Evolutionary conservation across 192 early-diverging fungal species (phyloP), one percentile per base, ranked within the genome.

Genomic region (Backusella psychrophila): DNA sequence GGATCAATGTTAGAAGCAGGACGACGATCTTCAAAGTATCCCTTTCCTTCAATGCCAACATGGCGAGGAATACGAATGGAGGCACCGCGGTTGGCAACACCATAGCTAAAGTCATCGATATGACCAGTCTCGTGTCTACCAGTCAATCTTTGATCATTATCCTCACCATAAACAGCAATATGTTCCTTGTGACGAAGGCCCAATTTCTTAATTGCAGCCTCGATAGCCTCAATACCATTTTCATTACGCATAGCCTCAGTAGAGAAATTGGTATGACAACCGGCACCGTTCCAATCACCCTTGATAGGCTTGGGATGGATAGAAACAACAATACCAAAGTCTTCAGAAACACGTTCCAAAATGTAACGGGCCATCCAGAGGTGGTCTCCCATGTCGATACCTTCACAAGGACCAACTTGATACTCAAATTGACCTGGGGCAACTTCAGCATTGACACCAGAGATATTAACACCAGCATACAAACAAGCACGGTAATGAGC

Each of bases 241-340:
- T 83, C 80, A 17, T 83, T 65, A 67, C 87, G 80, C 87, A 88
- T 88, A 4, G 83, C 77, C 11, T 66, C 46, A 23, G 87, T 88
- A 41, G 87, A 88, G 74, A 79, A 84, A 75, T 88, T 88, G 6
- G 87, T 89, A 31, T 88, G 87, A 70, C 87, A 86, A 67, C 87
- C 87, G n/a, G 87, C 87, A 67, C 87, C 87, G 21, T 88, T 88
- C 87, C 87, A 88, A 49, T 88, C 87, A 72, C 87, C 87, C 44
- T 84, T 84, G 65, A 88, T 84, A 76, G 87, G 87, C 80, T 88
- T 88, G 41, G 87, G 87, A 80, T 88, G 85, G 53, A 88, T 85
- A 4, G 85, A 85, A 29, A 88, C 87, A 2, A 79, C 76, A 49
- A 88, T 74, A 67, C 83, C 85, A 80, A 89, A 89, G 84, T 89